Evolutionary conservation across 192 early-diverging fungal species (phyloP).

Genomic region (Coemansia sp.): DNA sequence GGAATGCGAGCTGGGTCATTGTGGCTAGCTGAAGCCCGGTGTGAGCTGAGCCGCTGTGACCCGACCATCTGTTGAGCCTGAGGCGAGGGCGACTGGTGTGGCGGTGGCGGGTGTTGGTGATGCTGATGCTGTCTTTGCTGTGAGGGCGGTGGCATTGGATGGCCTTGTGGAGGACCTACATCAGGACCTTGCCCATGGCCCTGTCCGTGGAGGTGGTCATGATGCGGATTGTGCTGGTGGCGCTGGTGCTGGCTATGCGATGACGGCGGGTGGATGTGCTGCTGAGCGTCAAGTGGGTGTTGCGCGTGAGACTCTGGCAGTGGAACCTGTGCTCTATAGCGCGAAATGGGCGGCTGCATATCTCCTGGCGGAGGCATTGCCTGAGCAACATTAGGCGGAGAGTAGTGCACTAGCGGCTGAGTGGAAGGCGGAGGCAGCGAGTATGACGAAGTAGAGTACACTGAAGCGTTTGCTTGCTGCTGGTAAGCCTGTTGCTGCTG

Average conservation of each 20-base stretch:
- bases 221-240: neutral
- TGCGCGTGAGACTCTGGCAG: neutral
- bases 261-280: neutral
- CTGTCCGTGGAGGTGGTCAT: neutral
- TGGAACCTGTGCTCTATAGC: neutral
- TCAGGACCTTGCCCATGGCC: neutral
- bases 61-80: constrained; percentile 20
- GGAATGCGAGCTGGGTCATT: constrained; percentile 7
- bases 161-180: neutral
- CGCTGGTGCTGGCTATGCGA: neutral
- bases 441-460: neutral
- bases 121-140: neutral
- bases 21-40: neutral
- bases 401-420: constrained; percentile 7
- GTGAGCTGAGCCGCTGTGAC: constrained; percentile 28
- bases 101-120: constrained; percentile 17
- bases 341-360: neutral
- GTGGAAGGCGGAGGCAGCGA: neutral
- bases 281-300: neutral
- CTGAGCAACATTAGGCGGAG: constrained; percentile 14
- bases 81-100: constrained; percentile 13
- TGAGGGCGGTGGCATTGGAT: neutral
- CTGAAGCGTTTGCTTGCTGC: constrained; percentile 1
- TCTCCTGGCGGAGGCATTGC: neutral
- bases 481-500: constrained; percentile 9